These are phyloP conservation scores for Colletotrichum sp. DNA, from an alignment of 2,329 filamentous ascomycete species.

Conservation along the genomic window DNA sequence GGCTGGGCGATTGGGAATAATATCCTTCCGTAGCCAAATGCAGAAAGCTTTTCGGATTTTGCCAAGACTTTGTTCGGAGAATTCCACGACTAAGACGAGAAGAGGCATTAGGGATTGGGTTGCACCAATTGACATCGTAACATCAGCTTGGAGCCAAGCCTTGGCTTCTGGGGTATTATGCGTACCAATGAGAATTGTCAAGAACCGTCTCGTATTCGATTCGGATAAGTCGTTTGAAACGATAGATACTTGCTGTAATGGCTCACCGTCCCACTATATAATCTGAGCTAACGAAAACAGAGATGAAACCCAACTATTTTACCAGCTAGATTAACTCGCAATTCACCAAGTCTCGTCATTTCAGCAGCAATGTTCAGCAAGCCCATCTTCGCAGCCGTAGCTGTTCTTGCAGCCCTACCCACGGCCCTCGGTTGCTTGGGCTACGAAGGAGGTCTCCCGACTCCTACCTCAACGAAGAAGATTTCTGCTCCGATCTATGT, in stretches of 20 bases:
- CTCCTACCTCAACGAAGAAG: slow-evolving; percentile 29
- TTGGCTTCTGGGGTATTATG: not conserved
- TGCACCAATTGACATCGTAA: not conserved
- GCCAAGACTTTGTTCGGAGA: not conserved
- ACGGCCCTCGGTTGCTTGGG: slow-evolving; percentile 28
- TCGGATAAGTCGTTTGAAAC: accelerated
- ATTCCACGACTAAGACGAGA: not conserved
- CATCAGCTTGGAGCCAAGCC: not conserved
- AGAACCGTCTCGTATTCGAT: not conserved
- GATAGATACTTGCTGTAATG: accelerated
- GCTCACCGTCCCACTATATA: not conserved
- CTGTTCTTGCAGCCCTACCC: not conserved
- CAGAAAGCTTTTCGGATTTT: not conserved
- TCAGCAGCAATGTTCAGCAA: not conserved
- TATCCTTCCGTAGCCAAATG: not conserved
- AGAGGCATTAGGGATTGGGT: not conserved
- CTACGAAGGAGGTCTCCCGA: slow-evolving; percentile 33
- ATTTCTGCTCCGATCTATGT: slow-evolving; percentile 34
- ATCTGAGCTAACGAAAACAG: not conserved
- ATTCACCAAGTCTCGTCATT: not conserved
- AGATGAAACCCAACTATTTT: accelerated
- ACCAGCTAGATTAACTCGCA: not conserved
- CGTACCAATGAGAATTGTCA: not conserved
- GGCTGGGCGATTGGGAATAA: not conserved
- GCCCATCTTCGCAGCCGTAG: not conserved